Percentiles rank a stretch among this genome's conserved stretches.
phyloP scores from a whole-genome alignment of 2,329 filamentous ascomycete species.

The Nemania sp. region DNA sequence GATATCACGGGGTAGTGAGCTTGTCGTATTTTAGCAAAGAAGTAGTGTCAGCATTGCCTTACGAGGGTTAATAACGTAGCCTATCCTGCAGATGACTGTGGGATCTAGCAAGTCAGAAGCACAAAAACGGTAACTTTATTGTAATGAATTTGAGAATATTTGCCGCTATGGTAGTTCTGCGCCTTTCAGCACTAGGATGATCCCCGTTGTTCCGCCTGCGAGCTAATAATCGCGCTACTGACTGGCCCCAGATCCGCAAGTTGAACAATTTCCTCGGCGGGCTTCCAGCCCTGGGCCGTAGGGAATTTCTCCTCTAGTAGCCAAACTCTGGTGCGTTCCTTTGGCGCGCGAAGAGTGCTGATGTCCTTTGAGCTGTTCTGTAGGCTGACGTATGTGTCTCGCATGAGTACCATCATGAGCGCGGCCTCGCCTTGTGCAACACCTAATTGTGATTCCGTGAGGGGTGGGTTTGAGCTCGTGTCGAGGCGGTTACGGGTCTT shows the following conservation, averaged over 20 bases:
- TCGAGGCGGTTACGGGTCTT: conserved; percentile 39
- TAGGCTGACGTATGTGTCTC: conserved; percentile 31
- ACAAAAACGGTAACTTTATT: background rate
- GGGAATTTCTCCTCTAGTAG: conserved; percentile 40
- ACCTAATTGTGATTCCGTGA: conserved; percentile 11
- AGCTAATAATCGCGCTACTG: conserved; percentile 30
- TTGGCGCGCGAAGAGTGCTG: conserved; percentile 34
- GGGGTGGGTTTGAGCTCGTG: conserved; percentile 14
- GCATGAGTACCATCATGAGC: conserved; percentile 39
- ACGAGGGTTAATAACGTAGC: conserved; percentile 5
- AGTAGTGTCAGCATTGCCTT: conserved; percentile 16
- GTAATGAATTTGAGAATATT: background rate
- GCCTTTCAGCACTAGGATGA: conserved; percentile 1
- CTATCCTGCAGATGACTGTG: conserved; percentile 10
- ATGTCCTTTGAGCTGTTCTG: conserved; percentile 6
- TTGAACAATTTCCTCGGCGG: conserved; percentile 28
- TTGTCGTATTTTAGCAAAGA: background rate
- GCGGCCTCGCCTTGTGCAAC: conserved; percentile 36
- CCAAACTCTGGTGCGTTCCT: conserved; percentile 38
- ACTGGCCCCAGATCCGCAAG: conserved; percentile 35
- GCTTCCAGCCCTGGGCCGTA: conserved; percentile 38
- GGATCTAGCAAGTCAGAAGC: background rate
- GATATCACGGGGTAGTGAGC: background rate
- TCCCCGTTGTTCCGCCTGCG: conserved; percentile 24
- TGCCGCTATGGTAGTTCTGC: background rate